Base-by-base conservation (phyloP, 208 protist species). In the Borovskyia barvae region DNA sequence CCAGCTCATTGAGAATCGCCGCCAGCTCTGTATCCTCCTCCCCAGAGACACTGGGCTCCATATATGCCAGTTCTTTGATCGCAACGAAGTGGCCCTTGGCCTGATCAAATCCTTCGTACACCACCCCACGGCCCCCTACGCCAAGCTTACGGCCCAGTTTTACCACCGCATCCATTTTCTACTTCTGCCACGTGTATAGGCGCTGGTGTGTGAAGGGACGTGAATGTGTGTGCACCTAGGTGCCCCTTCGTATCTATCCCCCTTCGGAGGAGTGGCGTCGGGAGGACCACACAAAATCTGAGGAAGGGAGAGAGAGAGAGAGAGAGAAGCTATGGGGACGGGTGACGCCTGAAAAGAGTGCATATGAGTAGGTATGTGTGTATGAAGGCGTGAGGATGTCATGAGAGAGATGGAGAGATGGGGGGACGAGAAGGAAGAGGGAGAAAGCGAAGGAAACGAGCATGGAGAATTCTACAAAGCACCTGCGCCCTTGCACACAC, bases 61-160 rank as follows among this genome's bases (percentile, higher is more conserved):
- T 77, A 46, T 87, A 83, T 15, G 84, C 59, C 11, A 96, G 73
- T 47, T 94, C 86, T 70, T 96, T 96, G 39, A 96, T 86, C 5
- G 90, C 90, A 0, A 96, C 85, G 56, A 93, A 92, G n/a, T 77
- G 54, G 17, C 90, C 90, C 9, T 52, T 53, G n/a, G 80, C 68
- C 42, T 85, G 82, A 56, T 96, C 82, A 59, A 85, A 93, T 28
- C 90, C 90, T 47, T 88, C 68, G 60, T 90, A 96, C 19, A 96
- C 90, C 25, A 81, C 61, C 24, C 90, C 90, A 25, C 72, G 71
- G 39, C 85, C 73, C 14, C 90, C 90, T 19, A 80, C 70, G 22
- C 90, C 90, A 8, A 96, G 67, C 50, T 82, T 88, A 25, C 86
- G 83, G 25, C 92, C 78, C 5, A 89, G 69, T 57, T 87, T 89